Evolutionary conservation across 2,329 filamentous ascomycete species (phyloP).

Genomic region (Sclerotinia sclerotiorum): DNA sequence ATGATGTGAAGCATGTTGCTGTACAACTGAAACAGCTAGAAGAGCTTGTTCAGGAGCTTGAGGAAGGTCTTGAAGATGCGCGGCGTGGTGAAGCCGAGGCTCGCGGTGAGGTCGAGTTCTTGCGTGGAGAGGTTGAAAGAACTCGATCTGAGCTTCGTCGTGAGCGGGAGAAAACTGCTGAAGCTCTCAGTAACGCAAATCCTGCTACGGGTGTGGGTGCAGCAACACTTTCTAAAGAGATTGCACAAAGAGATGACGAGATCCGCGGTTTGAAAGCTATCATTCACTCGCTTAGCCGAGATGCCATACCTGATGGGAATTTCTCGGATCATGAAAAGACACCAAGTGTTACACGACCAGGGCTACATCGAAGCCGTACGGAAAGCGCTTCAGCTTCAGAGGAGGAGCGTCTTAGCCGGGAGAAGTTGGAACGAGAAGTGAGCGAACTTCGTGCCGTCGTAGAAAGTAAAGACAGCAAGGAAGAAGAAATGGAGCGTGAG

Average conservation of each 20-base stretch:
- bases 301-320: slow-evolving; percentile 48
- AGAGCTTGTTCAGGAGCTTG: slow-evolving; percentile 92
- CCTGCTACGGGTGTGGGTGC: slow-evolving; percentile 44
- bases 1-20: slow-evolving; percentile 90
- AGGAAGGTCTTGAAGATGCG: slow-evolving; percentile 94
- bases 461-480: slow-evolving; percentile 69
- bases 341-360: slow-evolving; percentile 35
- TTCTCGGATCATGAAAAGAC: slow-evolving; percentile 37
- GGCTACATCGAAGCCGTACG: slow-evolving; percentile 45
- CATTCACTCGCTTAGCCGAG: slow-evolving; percentile 89
- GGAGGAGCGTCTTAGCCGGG: slow-evolving; percentile 58
- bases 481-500: slow-evolving; percentile 85
- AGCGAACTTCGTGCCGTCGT: slow-evolving; percentile 72
- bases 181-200: slow-evolving; percentile 52
- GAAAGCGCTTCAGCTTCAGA: slow-evolving; percentile 42
- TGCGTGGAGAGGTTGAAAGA: slow-evolving; percentile 90
- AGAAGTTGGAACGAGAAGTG: slow-evolving; percentile 78
- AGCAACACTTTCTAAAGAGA: slow-evolving; percentile 62
- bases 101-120: slow-evolving; percentile 90
- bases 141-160: slow-evolving; percentile 83
- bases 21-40: slow-evolving; percentile 91
- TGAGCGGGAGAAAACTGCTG: slow-evolving; percentile 79
- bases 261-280: slow-evolving; percentile 96
- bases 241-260: slow-evolving; percentile 95
- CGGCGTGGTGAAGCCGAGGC: slow-evolving; percentile 93